phyloP scores from a whole-genome alignment of 75 land plant species.

The Selaginella tamariscina region DNA sequence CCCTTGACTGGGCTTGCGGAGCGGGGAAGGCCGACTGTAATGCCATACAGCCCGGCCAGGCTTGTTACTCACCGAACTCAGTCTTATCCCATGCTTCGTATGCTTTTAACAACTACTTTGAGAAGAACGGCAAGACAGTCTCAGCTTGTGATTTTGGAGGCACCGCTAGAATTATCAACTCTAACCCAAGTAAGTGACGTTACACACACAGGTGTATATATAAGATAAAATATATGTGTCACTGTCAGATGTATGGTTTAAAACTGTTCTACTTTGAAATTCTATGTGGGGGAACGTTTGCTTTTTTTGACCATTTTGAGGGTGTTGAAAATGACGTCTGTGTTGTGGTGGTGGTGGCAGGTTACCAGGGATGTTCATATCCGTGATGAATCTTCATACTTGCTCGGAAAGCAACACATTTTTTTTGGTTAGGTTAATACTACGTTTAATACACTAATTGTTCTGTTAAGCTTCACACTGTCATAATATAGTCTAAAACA shows the following conservation, averaged over 20 bases:
- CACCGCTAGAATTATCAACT: constrained; percentile 37
- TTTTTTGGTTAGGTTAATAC: too few species aligned
- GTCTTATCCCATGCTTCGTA: constrained; percentile 56
- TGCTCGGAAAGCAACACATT: too few species aligned
- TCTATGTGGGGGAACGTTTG: too few species aligned
- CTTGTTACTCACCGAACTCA: constrained; percentile 44
- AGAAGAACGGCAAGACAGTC: constrained; percentile 47
- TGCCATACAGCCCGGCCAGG: constrained; percentile 37
- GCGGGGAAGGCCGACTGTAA: constrained; percentile 49
- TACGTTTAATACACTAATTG: too few species aligned
- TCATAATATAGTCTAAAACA: too few species aligned
- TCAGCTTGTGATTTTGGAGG: constrained; percentile 70
- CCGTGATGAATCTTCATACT: background rate
- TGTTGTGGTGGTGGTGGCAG: background rate
- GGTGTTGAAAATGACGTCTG: background rate
- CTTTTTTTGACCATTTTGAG: background rate
- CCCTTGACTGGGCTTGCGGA: constrained; percentile 83
- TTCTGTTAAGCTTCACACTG: too few species aligned
- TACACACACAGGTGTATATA: background rate
- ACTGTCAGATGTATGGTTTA: too few species aligned
- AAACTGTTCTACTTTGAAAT: too few species aligned
- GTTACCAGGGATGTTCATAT: background rate
- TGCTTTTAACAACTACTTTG: constrained; percentile 71
- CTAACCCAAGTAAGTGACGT: constrained; percentile 47
- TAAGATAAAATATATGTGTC: background rate